These are phyloP conservation scores for Paramarasmius palmivorus DNA, from an alignment of 1,284 basidiomycete genomes.

Conservation along the genomic window DNA sequence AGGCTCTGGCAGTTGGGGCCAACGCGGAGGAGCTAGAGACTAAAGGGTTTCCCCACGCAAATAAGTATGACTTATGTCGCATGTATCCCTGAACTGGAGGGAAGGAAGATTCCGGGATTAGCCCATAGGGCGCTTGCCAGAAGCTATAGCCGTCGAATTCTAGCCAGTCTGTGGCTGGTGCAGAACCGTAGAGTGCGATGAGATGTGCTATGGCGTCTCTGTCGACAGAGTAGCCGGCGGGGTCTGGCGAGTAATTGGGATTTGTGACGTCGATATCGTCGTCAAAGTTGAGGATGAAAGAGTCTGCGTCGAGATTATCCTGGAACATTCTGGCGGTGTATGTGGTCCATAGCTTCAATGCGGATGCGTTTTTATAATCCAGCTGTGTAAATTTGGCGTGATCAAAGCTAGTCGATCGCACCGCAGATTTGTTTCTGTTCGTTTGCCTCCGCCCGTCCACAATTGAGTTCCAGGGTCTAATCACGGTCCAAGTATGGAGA, in stretches of 20 bases:
- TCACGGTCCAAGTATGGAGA: too few species aligned
- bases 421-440: too few species aligned
- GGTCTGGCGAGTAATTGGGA: background rate
- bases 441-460: too few species aligned
- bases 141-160: slow-evolving; percentile 44
- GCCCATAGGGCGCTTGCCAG: slow-evolving; percentile 32
- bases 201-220: slow-evolving; percentile 35
- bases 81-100: slow-evolving; percentile 44
- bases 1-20: slow-evolving; percentile 31
- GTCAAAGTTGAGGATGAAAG: too few species aligned
- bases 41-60: slow-evolving; percentile 49
- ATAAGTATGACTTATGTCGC: slow-evolving; percentile 32
- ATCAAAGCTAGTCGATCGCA: too few species aligned
- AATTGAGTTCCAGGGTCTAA: too few species aligned
- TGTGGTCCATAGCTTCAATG: too few species aligned
- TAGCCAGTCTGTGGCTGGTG: slow-evolving; percentile 46
- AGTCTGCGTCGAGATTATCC: too few species aligned
- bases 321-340: too few species aligned
- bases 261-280: too few species aligned
- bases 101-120: slow-evolving; percentile 38
- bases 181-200: slow-evolving; percentile 41
- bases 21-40: slow-evolving; percentile 39
- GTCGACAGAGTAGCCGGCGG: slow-evolving; percentile 15
- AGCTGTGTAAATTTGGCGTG: too few species aligned
- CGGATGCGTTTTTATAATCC: too few species aligned